Conservation (phyloP, 164 flowering plant species). For the Chimonanthus praecox region DNA sequence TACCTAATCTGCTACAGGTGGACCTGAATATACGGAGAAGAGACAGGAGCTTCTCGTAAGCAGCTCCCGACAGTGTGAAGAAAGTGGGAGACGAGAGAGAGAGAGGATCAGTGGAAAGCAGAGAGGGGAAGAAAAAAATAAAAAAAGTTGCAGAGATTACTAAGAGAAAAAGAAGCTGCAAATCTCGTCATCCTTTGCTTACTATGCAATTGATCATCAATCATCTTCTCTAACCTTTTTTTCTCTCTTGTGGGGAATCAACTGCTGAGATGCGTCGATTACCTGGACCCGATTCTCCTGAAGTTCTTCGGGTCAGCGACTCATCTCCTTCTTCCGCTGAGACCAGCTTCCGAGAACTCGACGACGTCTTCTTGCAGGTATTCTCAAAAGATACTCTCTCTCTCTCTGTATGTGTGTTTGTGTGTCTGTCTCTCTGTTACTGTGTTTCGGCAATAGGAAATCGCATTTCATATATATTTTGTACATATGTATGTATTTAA, state of each 20-base stretch:
- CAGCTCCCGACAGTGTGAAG: not conserved
- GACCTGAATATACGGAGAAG: not conserved
- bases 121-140: not conserved
- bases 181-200: not conserved
- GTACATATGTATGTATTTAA: no score
- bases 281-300: conserved; percentile 3
- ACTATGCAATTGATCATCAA: not conserved
- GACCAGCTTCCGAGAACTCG: conserved; percentile 52
- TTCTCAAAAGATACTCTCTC: not conserved
- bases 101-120: not conserved
- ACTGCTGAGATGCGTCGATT: conserved; percentile 1
- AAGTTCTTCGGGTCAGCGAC: conserved; percentile 14
- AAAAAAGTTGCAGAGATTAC: not conserved
- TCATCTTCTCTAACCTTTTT: not conserved
- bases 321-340: conserved; percentile 30
- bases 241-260: not conserved
- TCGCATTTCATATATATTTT: no score
- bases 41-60: not conserved
- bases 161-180: not conserved
- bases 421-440: not conserved
- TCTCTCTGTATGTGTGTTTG: not conserved
- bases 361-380: conserved; percentile 69
- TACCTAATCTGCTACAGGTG: not conserved
- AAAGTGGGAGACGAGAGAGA: not conserved
- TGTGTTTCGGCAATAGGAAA: not conserved